These are phyloP conservation scores for Fonsecaea nubica DNA, from an alignment of 2,329 filamentous ascomycete species.

Conservation along the genomic window DNA sequence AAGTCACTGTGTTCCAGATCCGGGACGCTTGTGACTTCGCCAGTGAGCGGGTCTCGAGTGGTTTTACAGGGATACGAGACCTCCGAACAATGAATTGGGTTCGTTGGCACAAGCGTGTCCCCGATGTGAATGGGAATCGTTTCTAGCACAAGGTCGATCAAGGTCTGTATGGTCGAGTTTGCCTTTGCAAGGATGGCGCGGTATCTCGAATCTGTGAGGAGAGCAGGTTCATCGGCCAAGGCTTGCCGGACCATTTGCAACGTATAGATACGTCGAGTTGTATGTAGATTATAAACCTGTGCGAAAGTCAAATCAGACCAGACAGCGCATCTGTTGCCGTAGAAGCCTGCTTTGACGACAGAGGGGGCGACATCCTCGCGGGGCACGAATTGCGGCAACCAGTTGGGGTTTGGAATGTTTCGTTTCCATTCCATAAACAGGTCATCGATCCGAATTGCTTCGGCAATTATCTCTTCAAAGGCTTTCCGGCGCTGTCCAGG, in stretches of 20 bases:
- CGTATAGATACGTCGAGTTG: conserved; percentile 30
- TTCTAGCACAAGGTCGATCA: conserved; percentile 36
- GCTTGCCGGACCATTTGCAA: conserved; percentile 39
- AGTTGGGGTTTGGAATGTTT: conserved; percentile 27
- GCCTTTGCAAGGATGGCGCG: conserved; percentile 21
- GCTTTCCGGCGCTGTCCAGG: conserved; percentile 5
- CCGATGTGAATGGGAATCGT: conserved; percentile 38
- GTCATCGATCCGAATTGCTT: conserved; percentile 33
- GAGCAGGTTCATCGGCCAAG: conserved; percentile 24
- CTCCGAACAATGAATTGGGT: conserved; percentile 31
- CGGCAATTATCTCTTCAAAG: conserved; percentile 27
- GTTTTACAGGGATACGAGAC: conserved; percentile 33
- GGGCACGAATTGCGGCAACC: conserved; percentile 31
- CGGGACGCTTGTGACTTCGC: conserved; percentile 22
- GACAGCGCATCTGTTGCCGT: conserved; percentile 36
- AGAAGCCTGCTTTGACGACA: conserved; percentile 37
- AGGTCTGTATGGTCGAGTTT: conserved; percentile 35
- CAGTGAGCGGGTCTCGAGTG: conserved; percentile 21
- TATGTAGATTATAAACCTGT: conserved; percentile 29
- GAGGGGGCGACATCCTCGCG: conserved; percentile 34
- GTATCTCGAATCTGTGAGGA: conserved; percentile 16
- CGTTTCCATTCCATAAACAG: conserved; percentile 34
- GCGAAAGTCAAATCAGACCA: conserved; percentile 33
- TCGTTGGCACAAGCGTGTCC: conserved; percentile 33
- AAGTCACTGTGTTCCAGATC: conserved; percentile 14